Conservation (phyloP, 805 yeast genomes). For the Tanozyma kutaoensis region DNA sequence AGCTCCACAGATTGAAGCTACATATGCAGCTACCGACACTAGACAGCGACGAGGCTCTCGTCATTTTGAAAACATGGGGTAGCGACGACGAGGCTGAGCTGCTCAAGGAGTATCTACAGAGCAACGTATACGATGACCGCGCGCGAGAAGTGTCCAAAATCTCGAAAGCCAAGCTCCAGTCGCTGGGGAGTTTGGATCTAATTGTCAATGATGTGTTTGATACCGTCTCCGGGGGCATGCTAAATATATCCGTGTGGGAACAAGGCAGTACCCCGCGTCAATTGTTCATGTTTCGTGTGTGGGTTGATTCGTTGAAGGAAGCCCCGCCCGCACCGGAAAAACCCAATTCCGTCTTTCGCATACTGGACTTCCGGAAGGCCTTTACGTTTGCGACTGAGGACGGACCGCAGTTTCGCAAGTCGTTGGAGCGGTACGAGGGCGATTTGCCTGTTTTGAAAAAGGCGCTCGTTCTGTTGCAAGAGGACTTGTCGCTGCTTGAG, state of each 20-base stretch:
- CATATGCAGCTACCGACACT: slow-evolving; percentile 14
- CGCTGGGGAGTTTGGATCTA: slow-evolving; percentile 12
- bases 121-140: slow-evolving; percentile 2
- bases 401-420: slow-evolving; percentile 28
- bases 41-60: slow-evolving; percentile 9
- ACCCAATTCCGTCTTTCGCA: slow-evolving; percentile 1
- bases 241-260: slow-evolving; percentile 5
- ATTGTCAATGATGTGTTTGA: slow-evolving; percentile 5
- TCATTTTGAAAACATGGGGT: slow-evolving; percentile 18
- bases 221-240: not conserved
- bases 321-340: not conserved
- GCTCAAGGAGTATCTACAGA: slow-evolving; percentile 4
- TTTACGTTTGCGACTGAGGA: slow-evolving; percentile 25
- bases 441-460: slow-evolving; percentile 15
- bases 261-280: slow-evolving; percentile 1
- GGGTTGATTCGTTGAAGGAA: slow-evolving; percentile 1
- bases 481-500: slow-evolving; percentile 19
- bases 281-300: slow-evolving; percentile 2
- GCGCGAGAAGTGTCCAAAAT: slow-evolving; percentile 16
- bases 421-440: slow-evolving; percentile 17
- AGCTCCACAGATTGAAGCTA: slow-evolving; percentile 9
- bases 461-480: slow-evolving; percentile 11
- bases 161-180: slow-evolving; percentile 12
- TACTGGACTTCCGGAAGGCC: slow-evolving; percentile 9
- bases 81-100: slow-evolving; percentile 3